Base-by-base conservation (phyloP, 2,329 filamentous ascomycete species). In the Malbranchea zuffiana region DNA sequence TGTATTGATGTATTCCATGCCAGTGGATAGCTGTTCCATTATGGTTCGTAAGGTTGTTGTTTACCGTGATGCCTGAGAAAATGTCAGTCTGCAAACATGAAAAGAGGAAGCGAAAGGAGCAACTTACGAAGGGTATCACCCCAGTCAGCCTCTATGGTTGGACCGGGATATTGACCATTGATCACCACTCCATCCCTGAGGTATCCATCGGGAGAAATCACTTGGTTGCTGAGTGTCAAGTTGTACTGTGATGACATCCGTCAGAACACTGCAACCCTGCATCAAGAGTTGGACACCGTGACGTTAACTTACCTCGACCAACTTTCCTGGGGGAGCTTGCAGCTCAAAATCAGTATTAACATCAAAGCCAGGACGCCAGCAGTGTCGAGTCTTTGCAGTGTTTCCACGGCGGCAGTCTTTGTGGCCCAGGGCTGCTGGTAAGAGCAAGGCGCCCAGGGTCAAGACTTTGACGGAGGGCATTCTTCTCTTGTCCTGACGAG, bases 91-190 rank as follows among this genome's bases (percentile, higher is more conserved):
- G n/a, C n/a, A n/a, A n/a, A n/a, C n/a, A n/a, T n/a, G n/a, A n/a
- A n/a, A n/a, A n/a, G n/a, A n/a, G n/a, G n/a, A n/a, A n/a, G n/a
- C n/a, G n/a, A n/a, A n/a, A n/a, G n/a, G n/a, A n/a, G n/a, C n/a
- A n/a, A n/a, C n/a, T n/a, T n/a, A n/a, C n/a, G n/a, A 4, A 51
- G 44, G 3, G 42, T 46, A 39, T 60, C 57, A 10, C 56, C 57
- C 55, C 55, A 59, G 32, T 60, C 47, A 2, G 55, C 57, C 20
- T 51, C 45, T 17, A 60, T 50, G 2, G 49, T 45, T 1, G 57
- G 56, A 3, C 57, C 57, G 0, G 54, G 54, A 17, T 55, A 54
- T 4, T 50, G 44, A 6, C 50, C 54, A 34, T 57, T 61, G 38
- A 57, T 27, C 5, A 13, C 32, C n/a, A 40, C 17, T n/a, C 18